Conservation (phyloP, 2,329 filamentous ascomycete species). For the Lecanicillium sp. region DNA sequence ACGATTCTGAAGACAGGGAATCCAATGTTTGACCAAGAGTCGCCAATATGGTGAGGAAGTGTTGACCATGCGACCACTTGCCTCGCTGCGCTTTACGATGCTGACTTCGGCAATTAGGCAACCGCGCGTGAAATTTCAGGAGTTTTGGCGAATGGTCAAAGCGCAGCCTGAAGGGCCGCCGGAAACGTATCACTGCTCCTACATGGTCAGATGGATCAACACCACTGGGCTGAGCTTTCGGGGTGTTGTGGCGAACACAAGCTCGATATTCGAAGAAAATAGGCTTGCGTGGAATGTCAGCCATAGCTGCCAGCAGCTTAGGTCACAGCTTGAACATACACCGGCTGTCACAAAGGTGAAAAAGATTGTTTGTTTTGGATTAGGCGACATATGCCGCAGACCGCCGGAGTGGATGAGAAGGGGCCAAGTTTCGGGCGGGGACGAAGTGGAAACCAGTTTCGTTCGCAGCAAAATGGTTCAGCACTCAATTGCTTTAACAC, state of each 20-base stretch:
- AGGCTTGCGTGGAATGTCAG: not conserved
- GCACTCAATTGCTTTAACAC: constrained; percentile 1
- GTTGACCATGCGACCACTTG: no score
- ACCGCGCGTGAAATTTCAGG: constrained; percentile 5
- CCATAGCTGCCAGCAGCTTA: not conserved
- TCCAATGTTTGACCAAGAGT: constrained; percentile 1
- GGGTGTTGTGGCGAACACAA: not conserved
- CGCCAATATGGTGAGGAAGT: not conserved
- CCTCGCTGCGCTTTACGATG: no score
- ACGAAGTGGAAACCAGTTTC: not conserved
- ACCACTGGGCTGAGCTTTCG: not conserved
- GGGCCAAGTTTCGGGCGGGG: not conserved
- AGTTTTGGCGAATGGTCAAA: constrained; percentile 5
- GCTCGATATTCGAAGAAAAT: not conserved
- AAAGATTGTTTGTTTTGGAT: constrained; percentile 7
- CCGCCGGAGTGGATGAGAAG: not conserved
- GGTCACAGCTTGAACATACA: not conserved
- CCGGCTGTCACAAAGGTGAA: not conserved
- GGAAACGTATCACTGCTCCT: constrained; percentile 3
- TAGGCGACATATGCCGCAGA: constrained; percentile 6
- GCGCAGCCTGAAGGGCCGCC: not conserved
- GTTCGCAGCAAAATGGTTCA: not conserved
- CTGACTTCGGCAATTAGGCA: not conserved
- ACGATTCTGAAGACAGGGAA: not conserved
- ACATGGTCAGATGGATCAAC: constrained; percentile 2